Percentiles rank a stretch among this genome's conserved stretches.
These are phyloP conservation scores for Xanthoparmelia taractica DNA, from an alignment of 495 filamentous ascomycete genomes.

Conservation along the genomic window DNA sequence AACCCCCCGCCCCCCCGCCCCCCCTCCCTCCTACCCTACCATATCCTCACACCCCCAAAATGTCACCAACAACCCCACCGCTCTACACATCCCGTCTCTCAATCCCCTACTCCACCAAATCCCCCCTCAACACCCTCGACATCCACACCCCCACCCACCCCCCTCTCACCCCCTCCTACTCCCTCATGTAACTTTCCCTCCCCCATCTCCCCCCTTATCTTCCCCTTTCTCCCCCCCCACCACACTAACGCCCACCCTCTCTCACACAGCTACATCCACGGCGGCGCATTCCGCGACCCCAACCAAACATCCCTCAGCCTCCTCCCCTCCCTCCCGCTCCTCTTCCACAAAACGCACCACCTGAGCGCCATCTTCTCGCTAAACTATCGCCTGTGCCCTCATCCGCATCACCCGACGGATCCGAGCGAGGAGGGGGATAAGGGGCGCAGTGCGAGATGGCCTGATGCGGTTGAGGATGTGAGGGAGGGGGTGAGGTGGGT, in stretches of 20 bases:
- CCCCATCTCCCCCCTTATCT: background rate
- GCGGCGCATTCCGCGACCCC: conserved; percentile 85
- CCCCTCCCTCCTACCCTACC: no score
- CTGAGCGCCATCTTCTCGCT: conserved; percentile 64
- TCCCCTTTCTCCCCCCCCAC: background rate
- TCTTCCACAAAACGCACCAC: conserved; percentile 33
- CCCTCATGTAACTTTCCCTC: background rate
- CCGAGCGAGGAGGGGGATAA: conserved; percentile 5
- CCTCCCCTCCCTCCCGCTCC: conserved; percentile 41
- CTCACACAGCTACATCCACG: conserved; percentile 63
- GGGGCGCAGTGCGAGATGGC: conserved; percentile 48
- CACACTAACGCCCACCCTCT: conserved; percentile 3
- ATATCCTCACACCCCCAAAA: no score
- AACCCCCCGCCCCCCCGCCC: no score
- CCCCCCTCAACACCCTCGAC: conserved; percentile 15
- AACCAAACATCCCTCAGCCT: no score
- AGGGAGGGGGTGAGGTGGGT: conserved; percentile 54
- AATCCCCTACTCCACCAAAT: conserved; percentile 19
- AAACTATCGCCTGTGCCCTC: conserved; percentile 72
- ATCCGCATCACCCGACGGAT: conserved; percentile 51
- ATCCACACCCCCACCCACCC: conserved; percentile 1
- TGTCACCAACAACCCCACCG: background rate
- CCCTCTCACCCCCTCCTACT: conserved; percentile 9
- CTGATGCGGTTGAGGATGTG: conserved; percentile 68
- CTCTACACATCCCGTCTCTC: conserved; percentile 18